A percentile compares a stretch with the other conserved stretches of the same genome.
Conservation (phyloP, 768 basidiomycete species). For the Tricholoma hemisulphureum region DNA sequence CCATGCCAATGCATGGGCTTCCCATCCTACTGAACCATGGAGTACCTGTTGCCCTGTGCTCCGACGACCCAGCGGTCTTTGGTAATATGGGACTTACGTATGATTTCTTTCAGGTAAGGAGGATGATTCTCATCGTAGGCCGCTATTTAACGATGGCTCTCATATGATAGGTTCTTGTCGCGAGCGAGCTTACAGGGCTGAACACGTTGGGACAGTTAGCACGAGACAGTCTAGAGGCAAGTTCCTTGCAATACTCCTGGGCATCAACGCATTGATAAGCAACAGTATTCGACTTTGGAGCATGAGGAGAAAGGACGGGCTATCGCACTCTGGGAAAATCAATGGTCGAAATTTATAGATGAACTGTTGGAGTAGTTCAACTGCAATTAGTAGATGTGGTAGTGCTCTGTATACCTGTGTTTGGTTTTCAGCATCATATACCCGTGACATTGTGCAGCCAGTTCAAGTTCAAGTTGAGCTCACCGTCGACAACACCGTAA, state of each 20-base stretch:
- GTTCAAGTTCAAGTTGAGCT: not conserved
- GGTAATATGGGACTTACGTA: slow-evolving; percentile 77
- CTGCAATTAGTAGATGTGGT: not conserved
- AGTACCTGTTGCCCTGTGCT: slow-evolving; percentile 66
- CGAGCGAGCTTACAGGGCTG: slow-evolving; percentile 66
- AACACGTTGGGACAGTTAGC: slow-evolving; percentile 61
- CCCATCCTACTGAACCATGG: slow-evolving; percentile 72
- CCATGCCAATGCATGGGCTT: slow-evolving; percentile 78
- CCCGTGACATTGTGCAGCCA: too few relatives aligned
- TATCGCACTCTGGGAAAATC: slow-evolving; percentile 43
- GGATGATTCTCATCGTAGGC: not conserved
- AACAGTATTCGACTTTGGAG: slow-evolving; percentile 53
- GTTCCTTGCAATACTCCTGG: not conserved
- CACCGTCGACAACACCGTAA: not conserved
- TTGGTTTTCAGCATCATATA: slow-evolving; percentile 6
- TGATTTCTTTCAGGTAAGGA: slow-evolving; percentile 70
- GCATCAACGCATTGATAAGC: not conserved
- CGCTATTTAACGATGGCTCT: not conserved
- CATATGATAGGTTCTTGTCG: slow-evolving; percentile 52
- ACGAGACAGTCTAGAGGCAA: slow-evolving; percentile 62
- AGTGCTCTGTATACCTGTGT: slow-evolving; percentile 10
- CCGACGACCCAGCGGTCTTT: slow-evolving; percentile 76
- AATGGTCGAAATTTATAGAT: slow-evolving; percentile 17
- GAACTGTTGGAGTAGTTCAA: slow-evolving; percentile 4
- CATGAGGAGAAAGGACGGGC: slow-evolving; percentile 44